Conservation (phyloP, 306 rosid genomes). For the Quercus robur region DNA sequence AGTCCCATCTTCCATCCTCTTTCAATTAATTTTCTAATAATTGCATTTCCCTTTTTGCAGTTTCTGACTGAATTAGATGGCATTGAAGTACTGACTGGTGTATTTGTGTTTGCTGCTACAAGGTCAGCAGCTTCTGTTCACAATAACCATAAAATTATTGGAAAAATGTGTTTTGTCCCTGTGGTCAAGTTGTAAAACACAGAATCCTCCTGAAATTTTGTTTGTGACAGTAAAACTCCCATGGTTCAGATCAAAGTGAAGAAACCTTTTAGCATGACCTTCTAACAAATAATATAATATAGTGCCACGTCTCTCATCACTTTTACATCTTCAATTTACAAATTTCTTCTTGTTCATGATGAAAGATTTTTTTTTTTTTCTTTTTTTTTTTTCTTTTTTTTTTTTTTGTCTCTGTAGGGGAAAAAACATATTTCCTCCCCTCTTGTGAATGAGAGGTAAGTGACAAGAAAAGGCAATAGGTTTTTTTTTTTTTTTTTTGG, state of each 20-base stretch:
- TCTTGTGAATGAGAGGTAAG: too few species aligned
- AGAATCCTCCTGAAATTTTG: background rate
- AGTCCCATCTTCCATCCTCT: background rate
- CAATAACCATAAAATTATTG: background rate
- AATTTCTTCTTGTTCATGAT: too few species aligned
- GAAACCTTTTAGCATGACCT: background rate
- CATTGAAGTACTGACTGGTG: slow-evolving; percentile 89
- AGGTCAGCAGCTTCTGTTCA: slow-evolving; percentile 65
- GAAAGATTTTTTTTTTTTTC: background rate
- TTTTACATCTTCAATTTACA: background rate
- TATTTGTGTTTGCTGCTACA: slow-evolving; percentile 97
- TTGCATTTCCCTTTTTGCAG: slow-evolving; percentile 46
- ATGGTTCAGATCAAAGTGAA: background rate
- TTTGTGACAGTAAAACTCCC: background rate
- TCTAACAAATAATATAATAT: background rate
- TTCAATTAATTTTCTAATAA: slow-evolving; percentile 24
- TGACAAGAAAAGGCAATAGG: too few species aligned
- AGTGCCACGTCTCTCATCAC: background rate
- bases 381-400: background rate
- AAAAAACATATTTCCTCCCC: background rate
- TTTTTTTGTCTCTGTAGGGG: background rate
- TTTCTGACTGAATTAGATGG: slow-evolving; percentile 96
- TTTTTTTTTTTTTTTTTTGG: background rate
- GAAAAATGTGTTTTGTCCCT: background rate
- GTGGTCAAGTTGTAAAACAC: background rate